phyloP scores from a whole-genome alignment of 140 eudicot species.

The Erigeron philadelphicus region DNA sequence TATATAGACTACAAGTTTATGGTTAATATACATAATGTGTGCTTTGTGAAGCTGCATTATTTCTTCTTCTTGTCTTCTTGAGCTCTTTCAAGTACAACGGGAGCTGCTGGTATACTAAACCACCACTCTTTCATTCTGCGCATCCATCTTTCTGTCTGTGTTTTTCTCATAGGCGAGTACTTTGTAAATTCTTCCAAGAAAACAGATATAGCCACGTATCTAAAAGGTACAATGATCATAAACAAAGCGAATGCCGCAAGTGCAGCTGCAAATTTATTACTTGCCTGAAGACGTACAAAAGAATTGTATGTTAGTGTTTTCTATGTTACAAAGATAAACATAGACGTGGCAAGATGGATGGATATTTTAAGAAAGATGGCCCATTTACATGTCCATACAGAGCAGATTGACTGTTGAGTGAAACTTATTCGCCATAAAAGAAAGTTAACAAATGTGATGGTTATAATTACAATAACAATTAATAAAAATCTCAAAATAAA shows the following conservation, averaged over 20 bases:
- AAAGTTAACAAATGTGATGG: too few relatives aligned
- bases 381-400: background rate
- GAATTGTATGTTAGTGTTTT: background rate
- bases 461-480: too few relatives aligned
- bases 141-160: conserved; percentile 58
- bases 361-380: background rate
- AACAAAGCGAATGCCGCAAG: conserved; percentile 47
- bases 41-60: conserved; percentile 19
- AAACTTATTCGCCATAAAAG: background rate
- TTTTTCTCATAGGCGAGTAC: conserved; percentile 67
- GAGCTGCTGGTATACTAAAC: conserved; percentile 97
- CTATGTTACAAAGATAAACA: background rate
- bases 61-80: conserved; percentile 74
- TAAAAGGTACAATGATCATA: conserved; percentile 49
- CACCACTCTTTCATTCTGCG: conserved; percentile 91
- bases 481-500: too few relatives aligned
- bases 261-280: conserved; percentile 51
- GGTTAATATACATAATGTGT: conserved; percentile 15
- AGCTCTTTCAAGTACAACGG: conserved; percentile 60
- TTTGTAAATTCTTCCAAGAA: conserved; percentile 68
- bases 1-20: background rate
- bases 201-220: conserved; percentile 39
- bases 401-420: background rate
- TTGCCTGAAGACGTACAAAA: conserved; percentile 53
- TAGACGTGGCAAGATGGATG: background rate